These are phyloP conservation scores for Stemphylium vesicarium DNA, from an alignment of 2,329 filamentous ascomycete genomes.

Conservation along the genomic window DNA sequence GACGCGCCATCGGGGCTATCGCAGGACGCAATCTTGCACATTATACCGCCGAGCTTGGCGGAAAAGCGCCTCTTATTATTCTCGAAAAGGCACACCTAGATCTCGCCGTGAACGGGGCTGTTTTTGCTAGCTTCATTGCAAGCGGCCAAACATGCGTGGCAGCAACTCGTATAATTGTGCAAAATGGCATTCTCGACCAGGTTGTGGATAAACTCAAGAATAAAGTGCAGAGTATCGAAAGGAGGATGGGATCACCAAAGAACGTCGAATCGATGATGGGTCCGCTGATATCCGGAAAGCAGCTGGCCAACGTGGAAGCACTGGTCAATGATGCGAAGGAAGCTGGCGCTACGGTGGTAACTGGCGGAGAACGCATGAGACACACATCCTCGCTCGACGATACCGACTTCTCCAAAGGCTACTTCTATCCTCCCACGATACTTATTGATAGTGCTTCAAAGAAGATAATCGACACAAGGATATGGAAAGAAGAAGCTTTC, in stretches of 20 bases:
- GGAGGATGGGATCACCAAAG: slow-evolving; percentile 63
- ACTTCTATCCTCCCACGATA: slow-evolving; percentile 58
- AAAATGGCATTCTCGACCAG: slow-evolving; percentile 52
- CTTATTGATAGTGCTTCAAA: slow-evolving; percentile 38
- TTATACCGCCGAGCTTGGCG: slow-evolving; percentile 48
- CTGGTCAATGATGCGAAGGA: slow-evolving; percentile 46
- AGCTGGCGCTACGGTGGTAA: slow-evolving; percentile 51
- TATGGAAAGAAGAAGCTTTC: slow-evolving; percentile 59
- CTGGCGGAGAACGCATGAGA: slow-evolving; percentile 58
- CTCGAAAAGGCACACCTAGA: slow-evolving; percentile 48
- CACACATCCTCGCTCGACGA: slow-evolving; percentile 59
- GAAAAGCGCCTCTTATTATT: slow-evolving; percentile 48
- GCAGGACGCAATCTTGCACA: slow-evolving; percentile 44
- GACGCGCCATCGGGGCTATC: slow-evolving; percentile 46
- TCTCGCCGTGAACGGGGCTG: slow-evolving; percentile 48
- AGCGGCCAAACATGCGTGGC: slow-evolving; percentile 64
- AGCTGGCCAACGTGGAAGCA: slow-evolving; percentile 46
- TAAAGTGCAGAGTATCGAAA: slow-evolving; percentile 58
- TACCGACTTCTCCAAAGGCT: slow-evolving; percentile 59
- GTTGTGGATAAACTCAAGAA: slow-evolving; percentile 49
- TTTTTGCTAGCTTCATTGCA: slow-evolving; percentile 56
- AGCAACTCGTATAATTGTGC: slow-evolving; percentile 61
- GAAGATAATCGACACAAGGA: slow-evolving; percentile 45
- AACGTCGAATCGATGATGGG: slow-evolving; percentile 69
- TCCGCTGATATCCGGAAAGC: slow-evolving; percentile 64